Base-by-base conservation (phyloP, 2,329 filamentous ascomycete species). In the Dactylonectria macrodidyma region DNA sequence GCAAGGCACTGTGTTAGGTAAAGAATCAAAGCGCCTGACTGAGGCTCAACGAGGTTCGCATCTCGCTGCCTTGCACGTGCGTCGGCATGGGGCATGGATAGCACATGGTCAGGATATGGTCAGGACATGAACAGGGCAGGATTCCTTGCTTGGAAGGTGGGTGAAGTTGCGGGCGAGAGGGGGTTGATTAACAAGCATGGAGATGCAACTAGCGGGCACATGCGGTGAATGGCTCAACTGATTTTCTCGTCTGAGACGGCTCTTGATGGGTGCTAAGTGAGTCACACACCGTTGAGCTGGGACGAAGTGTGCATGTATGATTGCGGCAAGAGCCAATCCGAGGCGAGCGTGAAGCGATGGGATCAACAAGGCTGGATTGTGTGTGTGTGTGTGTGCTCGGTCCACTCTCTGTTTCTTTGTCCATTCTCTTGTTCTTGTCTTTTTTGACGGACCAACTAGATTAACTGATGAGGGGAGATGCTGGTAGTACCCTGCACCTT, bases 121-220 rank as follows among this genome's bases (percentile, higher is more conserved):
- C 26, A 30, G 26, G 7, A 7, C 26, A 30, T 7, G 26, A 30
- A 30, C 26, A 34, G 26, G 30, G 50, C 33, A 3, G 51, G 36
- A 36, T 24, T 22, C 33, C 33, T 12, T 30, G n/a, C n/a, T 54
- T 54, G 51, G 51, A 22, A 54, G 51, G 51, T 54, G n/a, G 30
- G 11, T 22, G 51, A 36, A 52, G 8, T 19, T 52, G 50, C 30
- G 50, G 50, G 51, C 51, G 19, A 7, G 19, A 36, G 22, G 7
- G 24, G 19, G 33, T 30, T 16, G 33, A 54, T 24, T 19, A 22
- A 14, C 16, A 9, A 11, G 50, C 19, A n/a, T 54, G 33, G 51
- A 34, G 22, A 36, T 6, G n/a, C n/a, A 24, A 10, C 4, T 22
- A 36, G 11, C 5, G 51, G 51, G 26, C 33, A 38, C 19, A 54